Percentiles rank a stretch among this genome's conserved stretches.
phyloP scores from a whole-genome alignment of 2,329 filamentous ascomycete species.

The Alternaria ethzedia region DNA sequence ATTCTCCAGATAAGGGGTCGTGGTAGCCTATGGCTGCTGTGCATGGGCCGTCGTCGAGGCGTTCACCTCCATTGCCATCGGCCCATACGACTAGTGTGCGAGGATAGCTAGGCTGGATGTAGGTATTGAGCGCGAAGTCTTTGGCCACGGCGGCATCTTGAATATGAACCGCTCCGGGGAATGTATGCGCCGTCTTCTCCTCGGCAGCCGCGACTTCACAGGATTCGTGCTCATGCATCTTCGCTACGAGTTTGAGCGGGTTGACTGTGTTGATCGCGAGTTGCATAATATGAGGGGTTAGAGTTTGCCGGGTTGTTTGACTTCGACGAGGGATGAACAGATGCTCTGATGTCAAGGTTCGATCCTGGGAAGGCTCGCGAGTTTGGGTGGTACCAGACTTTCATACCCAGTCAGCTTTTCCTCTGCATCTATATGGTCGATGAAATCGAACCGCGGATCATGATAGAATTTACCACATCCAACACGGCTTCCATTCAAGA shows the following conservation, averaged over 20 bases:
- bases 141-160: neutral
- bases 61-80: neutral
- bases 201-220: neutral
- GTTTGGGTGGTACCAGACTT: neutral
- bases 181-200: neutral
- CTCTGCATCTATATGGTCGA: neutral
- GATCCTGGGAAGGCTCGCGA: neutral
- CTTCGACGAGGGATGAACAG: neutral
- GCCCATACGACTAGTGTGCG: neutral
- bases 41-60: neutral
- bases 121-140: neutral
- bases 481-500: neutral
- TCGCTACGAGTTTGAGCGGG: no score
- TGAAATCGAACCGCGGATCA: neutral
- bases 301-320: neutral
- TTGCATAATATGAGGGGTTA: neutral
- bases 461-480: neutral
- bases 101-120: neutral
- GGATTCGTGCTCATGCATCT: neutral
- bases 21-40: neutral
- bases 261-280: neutral
- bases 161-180: neutral
- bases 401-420: neutral
- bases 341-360: neutral
- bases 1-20: neutral